Base-by-base conservation (phyloP, 352 stramenopile species). In the Peronosclerospora sorghi region DNA sequence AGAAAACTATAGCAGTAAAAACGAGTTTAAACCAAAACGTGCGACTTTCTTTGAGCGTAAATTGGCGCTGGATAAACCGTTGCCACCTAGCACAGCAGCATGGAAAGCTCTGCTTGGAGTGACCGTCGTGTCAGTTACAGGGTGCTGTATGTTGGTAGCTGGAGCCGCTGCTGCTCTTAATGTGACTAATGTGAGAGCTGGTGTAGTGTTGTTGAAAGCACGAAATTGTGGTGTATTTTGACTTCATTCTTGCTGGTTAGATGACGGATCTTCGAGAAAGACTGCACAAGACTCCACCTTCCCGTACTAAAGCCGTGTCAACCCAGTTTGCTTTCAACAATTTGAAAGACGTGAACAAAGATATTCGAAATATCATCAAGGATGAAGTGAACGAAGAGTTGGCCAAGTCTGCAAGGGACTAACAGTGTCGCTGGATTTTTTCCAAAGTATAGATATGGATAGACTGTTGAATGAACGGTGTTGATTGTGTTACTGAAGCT, bases 71-170 rank as follows among this genome's bases (percentile, higher is more conserved):
- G 55, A 79, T 34, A 66, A 62, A 32, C 52, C 59, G 5, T 40
- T 60, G 37, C 35, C 53, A 6, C 58, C 70, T 10, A 53, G 39
- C 14, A 61, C 51, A 8, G 65, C 67, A 2, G 65, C 67, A 7
- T 59, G 45, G 35, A 74, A 75, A 36, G 62, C 67, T 23, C 45
- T 83, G 2, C 24, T 77, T 2, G 67, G 70, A 18, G 70, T 72
- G 10, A 79, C 70, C 10, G 36, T 77, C 19, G 45, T 70, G 10
- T 63, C 66, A 1, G 47, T 77, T 10, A 56, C 65, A 7, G 67
- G 64, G 17, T 78, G 60, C 14, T 49, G 53, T 8, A 18, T 79
- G 18, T 18, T 79, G 35, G 23, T 77, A 36, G 41, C 60, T 9
- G 64, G 55, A 10, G 35, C 59, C 10, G 56, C 59, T 32, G 49